Conservation (phyloP, 1,284 basidiomycete genomes). For the Ceratobasidium theobromae region DNA sequence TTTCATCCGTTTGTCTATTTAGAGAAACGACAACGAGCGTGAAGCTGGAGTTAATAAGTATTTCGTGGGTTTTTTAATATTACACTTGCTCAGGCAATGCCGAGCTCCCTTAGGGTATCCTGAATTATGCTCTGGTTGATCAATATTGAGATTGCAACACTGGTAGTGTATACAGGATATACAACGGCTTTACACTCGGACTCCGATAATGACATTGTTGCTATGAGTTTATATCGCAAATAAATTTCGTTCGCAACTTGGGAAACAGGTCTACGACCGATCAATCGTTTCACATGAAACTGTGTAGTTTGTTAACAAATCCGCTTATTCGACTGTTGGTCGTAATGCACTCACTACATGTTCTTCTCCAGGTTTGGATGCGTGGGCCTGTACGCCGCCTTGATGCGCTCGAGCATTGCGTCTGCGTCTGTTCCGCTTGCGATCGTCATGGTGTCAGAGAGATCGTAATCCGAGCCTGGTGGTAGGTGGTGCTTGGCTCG, state of each 20-base stretch:
- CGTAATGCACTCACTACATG: constrained; percentile 19
- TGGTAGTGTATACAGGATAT: background rate
- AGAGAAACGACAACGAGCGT: background rate
- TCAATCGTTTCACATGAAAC: background rate
- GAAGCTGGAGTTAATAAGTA: background rate
- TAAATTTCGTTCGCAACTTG: background rate
- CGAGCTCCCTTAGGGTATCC: no score
- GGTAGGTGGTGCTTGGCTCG: constrained; percentile 67
- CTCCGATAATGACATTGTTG: background rate
- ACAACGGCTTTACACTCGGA: background rate
- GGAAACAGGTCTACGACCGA: no score
- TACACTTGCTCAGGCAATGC: no score
- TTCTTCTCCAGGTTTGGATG: constrained; percentile 22
- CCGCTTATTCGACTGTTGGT: background rate
- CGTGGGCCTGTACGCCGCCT: constrained; percentile 14
- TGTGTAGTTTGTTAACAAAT: background rate
- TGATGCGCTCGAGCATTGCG: constrained; percentile 10
- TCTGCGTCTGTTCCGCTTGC: constrained; percentile 25
- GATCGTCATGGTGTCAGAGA: constrained; percentile 20
- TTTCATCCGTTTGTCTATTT: background rate
- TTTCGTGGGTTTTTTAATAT: background rate
- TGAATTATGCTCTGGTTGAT: no score
- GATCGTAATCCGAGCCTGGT: constrained; percentile 11
- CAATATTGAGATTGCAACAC: no score
- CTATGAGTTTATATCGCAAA: background rate